A percentile compares a stretch with the other conserved stretches of the same genome.
phyloP scores from a whole-genome alignment of 2,329 filamentous ascomycete genomes.

The Simplicillium sp. region DNA sequence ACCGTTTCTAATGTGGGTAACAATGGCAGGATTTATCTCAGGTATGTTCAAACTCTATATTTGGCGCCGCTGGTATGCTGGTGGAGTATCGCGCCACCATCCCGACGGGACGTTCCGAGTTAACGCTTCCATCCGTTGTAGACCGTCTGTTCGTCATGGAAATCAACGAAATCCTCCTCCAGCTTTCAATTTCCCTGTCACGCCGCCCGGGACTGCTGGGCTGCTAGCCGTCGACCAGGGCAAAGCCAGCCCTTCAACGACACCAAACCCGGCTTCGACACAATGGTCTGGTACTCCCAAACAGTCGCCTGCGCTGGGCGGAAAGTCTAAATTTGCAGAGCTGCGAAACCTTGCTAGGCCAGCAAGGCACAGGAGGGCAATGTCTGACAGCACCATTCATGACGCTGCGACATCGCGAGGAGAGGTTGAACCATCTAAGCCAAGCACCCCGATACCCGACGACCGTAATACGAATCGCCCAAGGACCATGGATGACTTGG shows the following conservation, averaged over 20 bases:
- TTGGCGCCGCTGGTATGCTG: conserved; percentile 2
- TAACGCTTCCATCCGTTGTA: conserved; percentile 20
- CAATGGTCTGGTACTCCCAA: conserved; percentile 34
- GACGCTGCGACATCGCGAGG: conserved; percentile 46
- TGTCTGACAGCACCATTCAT: conserved; percentile 70
- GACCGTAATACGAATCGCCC: conserved; percentile 40
- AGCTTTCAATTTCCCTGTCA: conserved; percentile 49
- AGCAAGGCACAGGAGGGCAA: conserved; percentile 47
- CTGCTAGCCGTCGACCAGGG: conserved; percentile 20
- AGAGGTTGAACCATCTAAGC: conserved; percentile 61
- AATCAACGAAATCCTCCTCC: conserved; percentile 54
- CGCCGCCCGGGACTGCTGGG: conserved; percentile 49
- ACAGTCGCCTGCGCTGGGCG: conserved; percentile 24
- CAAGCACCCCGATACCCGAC: no score
- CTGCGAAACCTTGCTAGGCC: conserved; percentile 12
- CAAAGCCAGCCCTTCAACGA: conserved; percentile 17
- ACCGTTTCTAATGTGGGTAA: conserved; percentile 75
- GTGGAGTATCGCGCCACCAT: not conserved
- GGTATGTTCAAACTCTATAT: conserved; percentile 38
- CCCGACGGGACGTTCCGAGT: conserved; percentile 8
- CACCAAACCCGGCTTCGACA: conserved; percentile 3
- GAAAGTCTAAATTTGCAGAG: conserved; percentile 22
- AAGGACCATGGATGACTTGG: conserved; percentile 52
- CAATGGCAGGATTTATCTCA: conserved; percentile 73
- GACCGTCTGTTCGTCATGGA: conserved; percentile 51